A percentile compares a stretch with the other conserved stretches of the same genome.
Evolutionary conservation across 2,329 filamentous ascomycete species (phyloP).

Genomic region (Aspergillus oerlinghausenensis): DNA sequence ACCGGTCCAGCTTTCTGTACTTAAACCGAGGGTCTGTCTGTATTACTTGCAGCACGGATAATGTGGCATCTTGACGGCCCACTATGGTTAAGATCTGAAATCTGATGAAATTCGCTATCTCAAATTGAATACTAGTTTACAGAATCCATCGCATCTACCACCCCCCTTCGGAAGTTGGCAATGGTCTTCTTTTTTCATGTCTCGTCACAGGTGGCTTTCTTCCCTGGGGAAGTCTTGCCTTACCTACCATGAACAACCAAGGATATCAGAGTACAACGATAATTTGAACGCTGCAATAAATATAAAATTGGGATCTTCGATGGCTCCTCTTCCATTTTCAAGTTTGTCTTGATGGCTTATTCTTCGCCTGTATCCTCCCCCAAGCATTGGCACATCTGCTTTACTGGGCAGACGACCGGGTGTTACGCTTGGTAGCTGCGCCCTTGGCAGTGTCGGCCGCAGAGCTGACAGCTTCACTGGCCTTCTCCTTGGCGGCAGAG

Average conservation of each 20-base stretch:
- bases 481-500: slow-evolving; percentile 57
- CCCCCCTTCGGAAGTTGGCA: not conserved
- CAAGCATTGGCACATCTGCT: slow-evolving; percentile 2
- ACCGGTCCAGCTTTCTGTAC: not conserved
- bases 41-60: not conserved
- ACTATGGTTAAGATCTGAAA: not conserved
- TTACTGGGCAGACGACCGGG: slow-evolving; percentile 41
- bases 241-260: not conserved
- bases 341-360: not conserved
- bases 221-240: not conserved
- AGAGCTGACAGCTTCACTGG: slow-evolving; percentile 57
- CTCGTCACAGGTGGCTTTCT: slow-evolving; percentile 1
- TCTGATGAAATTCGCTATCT: not conserved
- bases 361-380: not conserved
- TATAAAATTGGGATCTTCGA: slow-evolving; percentile 3
- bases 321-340: not conserved
- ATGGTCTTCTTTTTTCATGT: slow-evolving; percentile 1
- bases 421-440: slow-evolving; percentile 59
- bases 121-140: not conserved
- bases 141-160: not conserved
- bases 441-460: slow-evolving; percentile 71
- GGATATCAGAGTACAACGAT: not conserved
- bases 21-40: not conserved
- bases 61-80: not conserved
- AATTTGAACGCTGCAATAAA: slow-evolving; percentile 8